Evolutionary conservation across 257 asterid species (phyloP).

Genomic region (Perilla frutescens): DNA sequence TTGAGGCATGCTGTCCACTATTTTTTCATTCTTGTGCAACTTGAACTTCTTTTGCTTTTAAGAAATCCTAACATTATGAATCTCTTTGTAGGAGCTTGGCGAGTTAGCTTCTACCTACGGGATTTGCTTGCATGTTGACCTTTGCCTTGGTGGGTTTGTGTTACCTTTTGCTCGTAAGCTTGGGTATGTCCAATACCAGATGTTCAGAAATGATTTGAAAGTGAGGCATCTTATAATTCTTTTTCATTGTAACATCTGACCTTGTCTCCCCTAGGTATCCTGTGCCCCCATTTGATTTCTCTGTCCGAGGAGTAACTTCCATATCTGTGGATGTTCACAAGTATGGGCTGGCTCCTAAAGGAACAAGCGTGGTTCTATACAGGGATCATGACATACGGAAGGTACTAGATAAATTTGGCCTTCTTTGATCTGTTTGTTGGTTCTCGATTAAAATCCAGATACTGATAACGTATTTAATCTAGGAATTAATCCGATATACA

Average conservation of each 20-base stretch:
- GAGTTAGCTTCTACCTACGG: constrained; percentile 68
- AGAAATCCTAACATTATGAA: constrained; percentile 30
- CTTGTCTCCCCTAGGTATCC: constrained; percentile 67
- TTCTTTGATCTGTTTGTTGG: too few species aligned
- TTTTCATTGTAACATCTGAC: constrained; percentile 29
- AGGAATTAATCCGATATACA: neutral
- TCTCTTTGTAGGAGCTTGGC: constrained; percentile 81
- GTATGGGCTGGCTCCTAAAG: constrained; percentile 99
- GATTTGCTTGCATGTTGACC: constrained; percentile 94
- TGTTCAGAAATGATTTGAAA: constrained; percentile 19
- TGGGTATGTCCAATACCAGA: constrained; percentile 63
- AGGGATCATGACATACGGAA: constrained; percentile 83
- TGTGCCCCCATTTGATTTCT: constrained; percentile 90
- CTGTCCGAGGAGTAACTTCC: constrained; percentile 93
- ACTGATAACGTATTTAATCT: neutral
- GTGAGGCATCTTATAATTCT: constrained; percentile 12
- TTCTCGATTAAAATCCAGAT: neutral
- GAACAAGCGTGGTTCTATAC: constrained; percentile 94
- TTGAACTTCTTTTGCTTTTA: constrained; percentile 24
- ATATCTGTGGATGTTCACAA: constrained; percentile 97
- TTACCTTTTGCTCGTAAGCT: constrained; percentile 97
- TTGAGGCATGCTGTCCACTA: constrained; percentile 65
- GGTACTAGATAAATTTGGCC: constrained; percentile 48
- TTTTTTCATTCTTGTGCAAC: constrained; percentile 26
- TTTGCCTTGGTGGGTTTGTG: constrained; percentile 98